A percentile compares a stretch with the other conserved stretches of the same genome.
phyloP scores from a whole-genome alignment of 805 yeast genomes.

The Naumovozyma castellii region DNA sequence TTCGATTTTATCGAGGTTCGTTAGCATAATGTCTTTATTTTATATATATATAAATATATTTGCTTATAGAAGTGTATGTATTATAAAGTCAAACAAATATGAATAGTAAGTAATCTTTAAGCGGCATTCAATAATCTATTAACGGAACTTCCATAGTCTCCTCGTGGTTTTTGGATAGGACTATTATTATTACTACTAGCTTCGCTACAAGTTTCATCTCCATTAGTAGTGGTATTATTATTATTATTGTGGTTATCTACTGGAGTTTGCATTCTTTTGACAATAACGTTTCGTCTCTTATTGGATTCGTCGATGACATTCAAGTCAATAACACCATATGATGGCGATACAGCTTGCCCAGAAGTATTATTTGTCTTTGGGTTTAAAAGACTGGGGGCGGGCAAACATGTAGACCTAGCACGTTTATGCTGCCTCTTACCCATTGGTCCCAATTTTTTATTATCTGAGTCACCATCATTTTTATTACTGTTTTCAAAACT shows the following conservation, averaged over 20 bases:
- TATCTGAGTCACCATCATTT: background rate
- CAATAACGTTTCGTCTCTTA: background rate
- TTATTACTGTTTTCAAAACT: constrained; percentile 9
- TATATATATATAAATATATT: too few relatives aligned
- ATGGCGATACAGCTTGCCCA: background rate
- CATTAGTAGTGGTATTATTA: background rate
- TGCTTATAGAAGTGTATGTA: background rate
- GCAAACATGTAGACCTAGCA: constrained; percentile 14
- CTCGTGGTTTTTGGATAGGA: background rate
- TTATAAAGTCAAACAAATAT: background rate
- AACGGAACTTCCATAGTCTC: background rate
- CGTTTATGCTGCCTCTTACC: constrained; percentile 19
- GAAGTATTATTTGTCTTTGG: background rate
- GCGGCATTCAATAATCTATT: background rate
- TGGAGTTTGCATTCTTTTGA: background rate
- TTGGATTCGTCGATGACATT: constrained; percentile 16
- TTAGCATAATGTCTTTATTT: too few relatives aligned
- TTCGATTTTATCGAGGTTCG: background rate
- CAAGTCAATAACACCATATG: constrained; percentile 27
- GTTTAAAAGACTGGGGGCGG: background rate
- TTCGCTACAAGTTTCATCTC: background rate
- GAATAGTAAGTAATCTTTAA: background rate
- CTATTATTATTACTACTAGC: background rate
- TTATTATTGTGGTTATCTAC: background rate
- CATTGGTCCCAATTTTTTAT: constrained; percentile 5